A percentile compares a stretch with the other conserved stretches of the same genome.
phyloP scores from a whole-genome alignment of 1,284 basidiomycete genomes.

The Bjerkandera adusta region DNA sequence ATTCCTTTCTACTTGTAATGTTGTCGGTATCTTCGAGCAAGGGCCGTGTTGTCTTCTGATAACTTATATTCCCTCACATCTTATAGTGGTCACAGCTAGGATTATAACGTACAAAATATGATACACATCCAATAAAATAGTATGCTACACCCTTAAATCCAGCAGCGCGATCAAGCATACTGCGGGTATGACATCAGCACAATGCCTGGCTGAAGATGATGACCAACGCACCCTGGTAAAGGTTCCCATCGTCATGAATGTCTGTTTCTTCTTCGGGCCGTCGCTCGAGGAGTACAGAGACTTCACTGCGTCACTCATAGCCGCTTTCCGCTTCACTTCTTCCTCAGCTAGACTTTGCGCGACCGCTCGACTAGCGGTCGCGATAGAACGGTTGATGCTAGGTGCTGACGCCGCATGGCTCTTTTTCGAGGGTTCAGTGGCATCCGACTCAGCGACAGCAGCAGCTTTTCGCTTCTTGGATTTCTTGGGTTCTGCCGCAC shows the following conservation, averaged over 20 bases:
- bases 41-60: too few species aligned
- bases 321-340: slow-evolving; percentile 71
- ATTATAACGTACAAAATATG: not conserved
- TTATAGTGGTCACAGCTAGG: too few species aligned
- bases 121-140: slow-evolving; percentile 8
- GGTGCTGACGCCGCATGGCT: slow-evolving; percentile 39
- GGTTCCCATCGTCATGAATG: slow-evolving; percentile 81
- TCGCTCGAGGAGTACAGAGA: slow-evolving; percentile 60
- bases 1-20: slow-evolving; percentile 82
- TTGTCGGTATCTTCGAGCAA: too few species aligned
- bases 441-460: slow-evolving; percentile 26
- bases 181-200: slow-evolving; percentile 6
- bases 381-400: slow-evolving; percentile 49
- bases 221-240: slow-evolving; percentile 68
- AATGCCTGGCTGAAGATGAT: not conserved
- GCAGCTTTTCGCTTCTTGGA: slow-evolving; percentile 67
- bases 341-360: slow-evolving; percentile 63
- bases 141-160: slow-evolving; percentile 9
- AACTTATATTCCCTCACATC: too few species aligned
- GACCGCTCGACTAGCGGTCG: slow-evolving; percentile 59
- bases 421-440: slow-evolving; percentile 35
- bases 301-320: slow-evolving; percentile 75
- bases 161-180: slow-evolving; percentile 12
- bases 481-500: slow-evolving; percentile 52
- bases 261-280: slow-evolving; percentile 60